Evolutionary conservation across 169 alveolate species (phyloP).

Genomic region (Toxoplasma gondii): DNA sequence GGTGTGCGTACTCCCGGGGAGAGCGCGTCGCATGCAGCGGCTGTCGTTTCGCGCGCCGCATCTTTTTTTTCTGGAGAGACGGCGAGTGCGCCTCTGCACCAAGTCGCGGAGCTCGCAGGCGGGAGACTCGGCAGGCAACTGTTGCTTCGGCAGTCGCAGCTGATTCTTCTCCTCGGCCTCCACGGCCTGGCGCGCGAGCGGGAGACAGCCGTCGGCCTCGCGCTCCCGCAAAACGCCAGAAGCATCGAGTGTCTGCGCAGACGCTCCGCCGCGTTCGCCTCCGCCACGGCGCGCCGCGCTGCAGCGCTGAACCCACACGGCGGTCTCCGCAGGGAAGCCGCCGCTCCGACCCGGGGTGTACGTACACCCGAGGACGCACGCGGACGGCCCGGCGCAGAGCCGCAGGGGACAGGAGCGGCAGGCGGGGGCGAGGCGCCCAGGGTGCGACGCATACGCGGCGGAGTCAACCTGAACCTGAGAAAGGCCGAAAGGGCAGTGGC

Average conservation of each 20-base stretch:
- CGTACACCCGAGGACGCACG: too few species aligned
- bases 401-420: background rate
- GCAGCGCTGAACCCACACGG: background rate
- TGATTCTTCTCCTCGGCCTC: background rate
- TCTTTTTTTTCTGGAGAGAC: background rate
- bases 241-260: background rate
- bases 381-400: background rate
- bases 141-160: background rate
- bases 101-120: too few species aligned
- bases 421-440: background rate
- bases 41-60: background rate
- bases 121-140: background rate
- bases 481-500: background rate
- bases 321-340: background rate
- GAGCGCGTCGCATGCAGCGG: background rate
- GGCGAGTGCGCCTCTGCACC: too few species aligned
- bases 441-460: background rate
- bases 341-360: background rate
- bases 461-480: background rate
- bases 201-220: background rate
- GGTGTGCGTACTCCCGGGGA: background rate
- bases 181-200: slow-evolving; percentile 2
- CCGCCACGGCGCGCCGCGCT: background rate
- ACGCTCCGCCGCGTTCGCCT: background rate
- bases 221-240: background rate